These are phyloP conservation scores for Monosporascus sp. DNA, from an alignment of 2,329 filamentous ascomycete genomes.

Conservation along the genomic window DNA sequence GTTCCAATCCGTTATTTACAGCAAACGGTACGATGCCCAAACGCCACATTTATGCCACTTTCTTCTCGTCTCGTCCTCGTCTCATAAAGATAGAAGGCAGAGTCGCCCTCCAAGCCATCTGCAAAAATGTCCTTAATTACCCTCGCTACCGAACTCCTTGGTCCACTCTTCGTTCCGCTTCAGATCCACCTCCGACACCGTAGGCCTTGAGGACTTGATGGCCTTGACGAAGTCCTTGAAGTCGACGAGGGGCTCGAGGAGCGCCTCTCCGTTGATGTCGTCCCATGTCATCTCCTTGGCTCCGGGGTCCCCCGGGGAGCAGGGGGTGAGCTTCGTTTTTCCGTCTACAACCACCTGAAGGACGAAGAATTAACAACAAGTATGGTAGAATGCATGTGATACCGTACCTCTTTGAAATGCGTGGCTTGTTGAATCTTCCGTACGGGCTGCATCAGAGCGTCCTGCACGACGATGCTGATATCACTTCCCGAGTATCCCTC, in stretches of 20 bases:
- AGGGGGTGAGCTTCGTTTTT: conserved; percentile 71
- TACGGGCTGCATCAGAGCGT: conserved; percentile 95
- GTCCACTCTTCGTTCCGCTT: conserved; percentile 88
- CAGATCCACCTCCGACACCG: conserved; percentile 83
- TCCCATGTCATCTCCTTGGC: conserved; percentile 94
- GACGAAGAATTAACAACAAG: neutral
- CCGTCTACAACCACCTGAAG: conserved; percentile 64
- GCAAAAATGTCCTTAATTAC: conserved; percentile 37
- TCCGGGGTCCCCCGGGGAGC: conserved; percentile 82
- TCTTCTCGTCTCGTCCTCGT: no score
- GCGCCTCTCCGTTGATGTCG: conserved; percentile 73
- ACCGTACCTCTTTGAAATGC: conserved; percentile 83
- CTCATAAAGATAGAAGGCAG: no score
- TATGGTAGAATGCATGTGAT: neutral
- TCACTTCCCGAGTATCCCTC: conserved; percentile 96
- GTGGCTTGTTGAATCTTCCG: conserved; percentile 95
- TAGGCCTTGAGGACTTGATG: conserved; percentile 81
- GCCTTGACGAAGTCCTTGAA: conserved; percentile 93
- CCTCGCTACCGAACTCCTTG: conserved; percentile 90
- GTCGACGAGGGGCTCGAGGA: conserved; percentile 79
- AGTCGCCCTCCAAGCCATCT: no score
- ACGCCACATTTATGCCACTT: no score
- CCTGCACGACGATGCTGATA: conserved; percentile 92
- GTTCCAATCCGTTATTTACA: no score
- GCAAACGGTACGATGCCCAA: no score